phyloP scores from a whole-genome alignment of 2,329 filamentous ascomycete species.

The Pseudogymnoascus sp. region DNA sequence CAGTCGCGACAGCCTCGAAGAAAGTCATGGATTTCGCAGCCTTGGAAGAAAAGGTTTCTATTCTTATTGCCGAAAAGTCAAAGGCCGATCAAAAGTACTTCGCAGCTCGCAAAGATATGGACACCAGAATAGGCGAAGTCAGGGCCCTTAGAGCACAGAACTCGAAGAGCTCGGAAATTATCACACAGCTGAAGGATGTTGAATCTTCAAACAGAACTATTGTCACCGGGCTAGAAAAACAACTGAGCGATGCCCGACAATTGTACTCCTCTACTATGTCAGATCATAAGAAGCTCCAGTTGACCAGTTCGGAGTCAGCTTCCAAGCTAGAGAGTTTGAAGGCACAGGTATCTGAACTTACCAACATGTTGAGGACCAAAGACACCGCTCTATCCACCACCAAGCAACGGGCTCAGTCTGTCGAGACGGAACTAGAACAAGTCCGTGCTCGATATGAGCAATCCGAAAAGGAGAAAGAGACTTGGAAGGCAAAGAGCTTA shows the following conservation, averaged over 20 bases:
- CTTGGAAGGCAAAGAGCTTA: slow-evolving; percentile 74
- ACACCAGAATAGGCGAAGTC: slow-evolving; percentile 74
- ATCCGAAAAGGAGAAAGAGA: slow-evolving; percentile 73
- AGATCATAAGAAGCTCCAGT: slow-evolving; percentile 70
- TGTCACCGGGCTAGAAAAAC: slow-evolving; percentile 81
- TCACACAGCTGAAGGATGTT: slow-evolving; percentile 84
- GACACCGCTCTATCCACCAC: slow-evolving; percentile 51
- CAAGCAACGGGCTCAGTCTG: slow-evolving; percentile 51
- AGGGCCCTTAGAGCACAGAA: slow-evolving; percentile 74
- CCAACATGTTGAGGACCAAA: slow-evolving; percentile 65
- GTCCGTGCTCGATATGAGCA: slow-evolving; percentile 71
- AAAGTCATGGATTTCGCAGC: slow-evolving; percentile 72
- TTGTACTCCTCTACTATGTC: slow-evolving; percentile 61
- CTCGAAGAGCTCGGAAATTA: slow-evolving; percentile 84
- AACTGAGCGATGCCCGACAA: slow-evolving; percentile 74
- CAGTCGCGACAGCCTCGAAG: slow-evolving; percentile 74
- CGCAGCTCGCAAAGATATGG: slow-evolving; percentile 87
- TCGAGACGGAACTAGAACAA: slow-evolving; percentile 72
- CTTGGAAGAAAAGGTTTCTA: slow-evolving; percentile 69
- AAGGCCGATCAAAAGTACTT: slow-evolving; percentile 99
- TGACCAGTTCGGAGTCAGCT: slow-evolving; percentile 60
- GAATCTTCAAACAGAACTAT: slow-evolving; percentile 71
- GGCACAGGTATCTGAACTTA: slow-evolving; percentile 70
- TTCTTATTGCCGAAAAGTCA: slow-evolving; percentile 77
- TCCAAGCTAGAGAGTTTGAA: slow-evolving; percentile 65